phyloP scores from a whole-genome alignment of 164 flowering plant species.

The Stephania japonica region DNA sequence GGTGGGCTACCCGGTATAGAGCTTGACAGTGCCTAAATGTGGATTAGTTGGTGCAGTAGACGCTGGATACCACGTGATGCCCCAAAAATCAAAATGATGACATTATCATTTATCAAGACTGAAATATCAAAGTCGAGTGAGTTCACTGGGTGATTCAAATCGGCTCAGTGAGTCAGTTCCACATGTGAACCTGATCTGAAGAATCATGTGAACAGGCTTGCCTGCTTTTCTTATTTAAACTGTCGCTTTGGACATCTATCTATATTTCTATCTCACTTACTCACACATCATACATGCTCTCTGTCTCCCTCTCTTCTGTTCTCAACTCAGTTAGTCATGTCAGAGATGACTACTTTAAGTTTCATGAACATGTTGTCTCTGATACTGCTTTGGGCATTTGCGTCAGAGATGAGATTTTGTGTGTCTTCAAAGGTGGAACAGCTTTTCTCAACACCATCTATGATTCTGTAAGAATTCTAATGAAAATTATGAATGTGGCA shows the following conservation, averaged over 20 bases:
- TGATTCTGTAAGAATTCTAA: not conserved
- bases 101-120: too few species aligned
- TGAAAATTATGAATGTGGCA: conserved; percentile 13
- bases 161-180: not conserved
- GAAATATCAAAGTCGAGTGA: not conserved
- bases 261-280: too few species aligned
- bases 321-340: not conserved
- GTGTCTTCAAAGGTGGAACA: conserved; percentile 16
- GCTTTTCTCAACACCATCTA: not conserved
- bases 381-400: conserved; percentile 5
- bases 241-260: too few species aligned
- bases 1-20: too few species aligned
- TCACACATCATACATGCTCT: not conserved
- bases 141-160: not conserved
- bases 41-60: too few species aligned
- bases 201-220: too few species aligned
- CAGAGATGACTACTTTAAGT: not conserved
- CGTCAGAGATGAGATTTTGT: conserved; percentile 6
- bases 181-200: not conserved
- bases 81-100: not conserved
- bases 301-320: not conserved
- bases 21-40: too few species aligned
- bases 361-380: not conserved
- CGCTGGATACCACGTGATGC: too few species aligned
- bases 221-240: not conserved